phyloP scores from a whole-genome alignment of 208 protist species.

The Leishmania mexicana region DNA sequence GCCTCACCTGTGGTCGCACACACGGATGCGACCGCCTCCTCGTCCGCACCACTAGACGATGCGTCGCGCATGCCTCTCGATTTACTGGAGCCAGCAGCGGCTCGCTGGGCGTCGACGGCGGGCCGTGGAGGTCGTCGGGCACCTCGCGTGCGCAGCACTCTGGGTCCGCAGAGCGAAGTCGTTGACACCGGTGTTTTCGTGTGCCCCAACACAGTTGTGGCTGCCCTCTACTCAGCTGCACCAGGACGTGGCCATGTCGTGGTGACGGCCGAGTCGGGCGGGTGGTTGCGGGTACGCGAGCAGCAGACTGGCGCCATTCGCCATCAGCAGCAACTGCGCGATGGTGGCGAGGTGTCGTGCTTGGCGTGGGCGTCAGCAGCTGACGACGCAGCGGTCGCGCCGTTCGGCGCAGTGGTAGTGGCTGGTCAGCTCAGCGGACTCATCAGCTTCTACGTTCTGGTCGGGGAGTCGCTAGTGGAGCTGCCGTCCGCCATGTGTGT shows the following conservation, averaged over 20 bases:
- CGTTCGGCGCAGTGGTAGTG: slow-evolving; percentile 7
- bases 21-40: neutral
- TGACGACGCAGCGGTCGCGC: neutral
- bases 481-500: slow-evolving; percentile 33
- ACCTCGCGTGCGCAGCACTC: slow-evolving; percentile 26
- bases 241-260: slow-evolving; percentile 14
- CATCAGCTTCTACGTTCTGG: slow-evolving; percentile 26
- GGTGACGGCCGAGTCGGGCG: slow-evolving; percentile 47
- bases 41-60: slow-evolving; percentile 10
- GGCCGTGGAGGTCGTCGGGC: slow-evolving; percentile 7
- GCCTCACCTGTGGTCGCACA: slow-evolving; percentile 5
- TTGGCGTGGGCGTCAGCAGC: slow-evolving; percentile 22
- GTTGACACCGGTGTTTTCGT: slow-evolving; percentile 51
- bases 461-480: slow-evolving; percentile 36
- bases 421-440: slow-evolving; percentile 43
- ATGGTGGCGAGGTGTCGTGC: slow-evolving; percentile 36
- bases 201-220: slow-evolving; percentile 43
- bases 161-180: slow-evolving; percentile 30
- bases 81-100: slow-evolving; percentile 19
- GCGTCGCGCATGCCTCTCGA: slow-evolving; percentile 26
- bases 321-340: slow-evolving; percentile 44
- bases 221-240: slow-evolving; percentile 26
- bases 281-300: slow-evolving; percentile 60
- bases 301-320: slow-evolving; percentile 38
- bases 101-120: slow-evolving; percentile 27